Evolutionary conservation across 2,329 filamentous ascomycete species (phyloP).

Genomic region (Pseudocercospora fijiensis): DNA sequence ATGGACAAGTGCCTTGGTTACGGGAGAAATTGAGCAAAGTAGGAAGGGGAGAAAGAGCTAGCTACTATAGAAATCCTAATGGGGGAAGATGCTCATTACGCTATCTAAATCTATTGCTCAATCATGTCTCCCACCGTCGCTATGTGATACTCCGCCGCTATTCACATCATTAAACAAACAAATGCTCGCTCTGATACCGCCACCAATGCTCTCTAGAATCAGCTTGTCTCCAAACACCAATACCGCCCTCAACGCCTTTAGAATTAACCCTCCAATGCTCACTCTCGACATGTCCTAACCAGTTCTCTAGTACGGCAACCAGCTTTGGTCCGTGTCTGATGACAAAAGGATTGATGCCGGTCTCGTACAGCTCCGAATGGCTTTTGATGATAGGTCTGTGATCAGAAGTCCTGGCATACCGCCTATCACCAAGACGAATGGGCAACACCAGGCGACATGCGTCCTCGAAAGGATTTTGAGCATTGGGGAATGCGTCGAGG

Average conservation of each 20-base stretch:
- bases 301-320: constrained; percentile 37
- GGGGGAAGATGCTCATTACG: background rate
- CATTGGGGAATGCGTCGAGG: constrained; percentile 37
- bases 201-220: constrained; percentile 38
- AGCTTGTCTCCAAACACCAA: constrained; percentile 37
- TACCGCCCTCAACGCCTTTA: constrained; percentile 35
- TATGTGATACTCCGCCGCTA: background rate
- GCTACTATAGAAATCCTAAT: background rate
- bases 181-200: constrained; percentile 35
- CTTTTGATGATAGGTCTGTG: constrained; percentile 33
- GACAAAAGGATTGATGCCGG: constrained; percentile 37
- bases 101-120: background rate
- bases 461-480: constrained; percentile 39
- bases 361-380: constrained; percentile 37
- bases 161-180: constrained; percentile 21
- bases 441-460: constrained; percentile 37
- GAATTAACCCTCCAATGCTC: constrained; percentile 38
- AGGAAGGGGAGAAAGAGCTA: background rate
- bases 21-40: constrained; percentile 14
- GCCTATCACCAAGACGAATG: constrained; percentile 33
- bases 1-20: constrained; percentile 46
- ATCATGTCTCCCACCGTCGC: background rate
- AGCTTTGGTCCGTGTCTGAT: constrained; percentile 38
- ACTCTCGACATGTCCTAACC: constrained; percentile 35
- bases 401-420: constrained; percentile 36